These are phyloP conservation scores for Claviceps sp. DNA, from an alignment of 2,329 filamentous ascomycete genomes.

Conservation along the genomic window DNA sequence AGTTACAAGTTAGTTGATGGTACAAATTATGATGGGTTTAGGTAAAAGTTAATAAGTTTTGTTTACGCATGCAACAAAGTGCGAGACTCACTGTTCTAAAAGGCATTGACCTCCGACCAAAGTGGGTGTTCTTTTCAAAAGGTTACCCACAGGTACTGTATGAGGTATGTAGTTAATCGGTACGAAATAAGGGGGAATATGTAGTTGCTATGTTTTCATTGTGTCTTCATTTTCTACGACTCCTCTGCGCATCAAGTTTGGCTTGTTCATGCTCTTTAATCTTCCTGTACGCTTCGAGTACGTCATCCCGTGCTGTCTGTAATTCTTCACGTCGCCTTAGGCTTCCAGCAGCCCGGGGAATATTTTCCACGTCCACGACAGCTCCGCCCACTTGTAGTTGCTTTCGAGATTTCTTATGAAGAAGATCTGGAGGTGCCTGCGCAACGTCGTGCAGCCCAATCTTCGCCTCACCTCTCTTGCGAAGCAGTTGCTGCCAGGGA, in stretches of 20 bases:
- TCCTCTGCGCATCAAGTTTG: conserved; percentile 13
- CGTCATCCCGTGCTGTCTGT: conserved; percentile 20
- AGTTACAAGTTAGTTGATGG: too few relatives aligned
- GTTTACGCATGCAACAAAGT: too few relatives aligned
- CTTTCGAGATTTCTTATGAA: conserved; percentile 35
- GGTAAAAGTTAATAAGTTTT: too few relatives aligned
- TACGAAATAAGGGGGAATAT: too few relatives aligned
- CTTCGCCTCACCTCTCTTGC: conserved; percentile 45
- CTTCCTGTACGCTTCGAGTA: conserved; percentile 26
- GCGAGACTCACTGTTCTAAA: too few relatives aligned
- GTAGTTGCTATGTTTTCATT: background rate
- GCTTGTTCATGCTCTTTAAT: conserved; percentile 24
- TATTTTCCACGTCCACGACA: conserved; percentile 21
- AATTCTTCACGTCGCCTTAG: conserved; percentile 26
- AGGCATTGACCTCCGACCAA: too few relatives aligned
- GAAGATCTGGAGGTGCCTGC: conserved; percentile 61
- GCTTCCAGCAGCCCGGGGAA: conserved; percentile 26
- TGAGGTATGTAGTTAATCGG: too few relatives aligned
- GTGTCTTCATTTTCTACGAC: background rate
- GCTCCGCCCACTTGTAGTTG: conserved; percentile 22
- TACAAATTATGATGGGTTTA: too few relatives aligned
- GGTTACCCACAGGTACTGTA: too few relatives aligned
- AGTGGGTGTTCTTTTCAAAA: too few relatives aligned
- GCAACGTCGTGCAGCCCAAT: conserved; percentile 46
- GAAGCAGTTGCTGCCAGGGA: conserved; percentile 64